These are phyloP conservation scores for Aphanomyces invadans DNA, from an alignment of 352 stramenopile species.

Conservation along the genomic window DNA sequence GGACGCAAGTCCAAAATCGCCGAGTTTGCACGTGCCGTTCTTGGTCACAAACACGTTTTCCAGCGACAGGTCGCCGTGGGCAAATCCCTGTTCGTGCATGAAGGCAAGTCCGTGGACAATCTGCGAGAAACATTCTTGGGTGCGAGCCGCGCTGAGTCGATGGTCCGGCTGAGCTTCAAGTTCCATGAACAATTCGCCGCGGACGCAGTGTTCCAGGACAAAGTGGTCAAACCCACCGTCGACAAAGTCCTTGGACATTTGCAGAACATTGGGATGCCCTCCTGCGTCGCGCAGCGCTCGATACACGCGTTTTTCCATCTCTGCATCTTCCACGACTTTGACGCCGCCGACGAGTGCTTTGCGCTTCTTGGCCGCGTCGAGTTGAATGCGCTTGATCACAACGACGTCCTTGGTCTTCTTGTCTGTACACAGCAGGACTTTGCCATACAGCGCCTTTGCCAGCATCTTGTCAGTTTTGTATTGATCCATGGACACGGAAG, in stretches of 20 bases:
- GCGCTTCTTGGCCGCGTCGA: slow-evolving; percentile 13
- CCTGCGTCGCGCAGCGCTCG: slow-evolving; percentile 14
- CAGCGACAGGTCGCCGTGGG: slow-evolving; percentile 21
- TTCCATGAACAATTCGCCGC: slow-evolving; percentile 21
- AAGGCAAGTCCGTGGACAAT: slow-evolving; percentile 6
- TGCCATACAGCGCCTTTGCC: slow-evolving; percentile 11
- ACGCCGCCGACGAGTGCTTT: background rate
- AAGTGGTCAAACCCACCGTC: slow-evolving; percentile 38
- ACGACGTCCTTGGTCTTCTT: background rate
- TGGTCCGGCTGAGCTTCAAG: slow-evolving; percentile 2
- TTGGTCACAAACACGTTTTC: slow-evolving; percentile 23
- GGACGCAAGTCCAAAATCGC: slow-evolving; percentile 21
- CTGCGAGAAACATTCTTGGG: slow-evolving; percentile 28
- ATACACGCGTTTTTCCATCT: slow-evolving; percentile 14
- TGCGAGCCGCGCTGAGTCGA: background rate
- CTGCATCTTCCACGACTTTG: slow-evolving; percentile 1
- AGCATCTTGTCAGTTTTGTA: slow-evolving; percentile 12
- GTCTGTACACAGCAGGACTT: slow-evolving; percentile 17
- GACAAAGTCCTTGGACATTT: slow-evolving; percentile 44
- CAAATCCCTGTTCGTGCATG: slow-evolving; percentile 20
- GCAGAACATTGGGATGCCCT: slow-evolving; percentile 40
- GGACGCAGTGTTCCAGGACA: slow-evolving; percentile 32
- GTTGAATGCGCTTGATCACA: slow-evolving; percentile 18
- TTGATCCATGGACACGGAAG: slow-evolving; percentile 11
- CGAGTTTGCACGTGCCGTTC: slow-evolving; percentile 21